Conservation (phyloP, 768 basidiomycete species). For the Clitopilus passeckerianus region DNA sequence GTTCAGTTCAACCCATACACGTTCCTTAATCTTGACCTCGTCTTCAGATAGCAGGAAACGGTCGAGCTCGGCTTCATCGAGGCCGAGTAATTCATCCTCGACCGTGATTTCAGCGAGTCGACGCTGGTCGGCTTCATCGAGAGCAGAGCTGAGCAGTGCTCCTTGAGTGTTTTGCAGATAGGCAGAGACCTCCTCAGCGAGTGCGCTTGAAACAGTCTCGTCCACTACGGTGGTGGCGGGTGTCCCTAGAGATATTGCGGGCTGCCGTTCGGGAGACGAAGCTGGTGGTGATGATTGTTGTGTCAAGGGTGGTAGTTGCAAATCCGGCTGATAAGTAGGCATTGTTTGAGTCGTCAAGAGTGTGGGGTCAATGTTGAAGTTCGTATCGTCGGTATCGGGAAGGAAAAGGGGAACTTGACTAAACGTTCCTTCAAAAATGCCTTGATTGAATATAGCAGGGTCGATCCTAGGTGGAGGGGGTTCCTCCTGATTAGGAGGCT, state of each 20-base stretch:
- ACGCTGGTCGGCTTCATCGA: constrained; percentile 64
- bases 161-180: constrained; percentile 63
- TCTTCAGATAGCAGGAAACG: constrained; percentile 71
- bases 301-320: constrained; percentile 1
- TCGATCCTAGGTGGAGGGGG: constrained; percentile 37
- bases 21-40: constrained; percentile 82
- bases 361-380: constrained; percentile 52
- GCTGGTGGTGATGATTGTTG: constrained; percentile 9
- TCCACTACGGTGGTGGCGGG: constrained; percentile 37
- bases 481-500: neutral
- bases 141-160: constrained; percentile 49
- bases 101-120: constrained; percentile 49
- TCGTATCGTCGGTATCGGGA: constrained; percentile 36
- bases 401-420: constrained; percentile 36
- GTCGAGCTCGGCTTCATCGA: constrained; percentile 92
- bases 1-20: constrained; percentile 93
- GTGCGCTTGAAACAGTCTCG: constrained; percentile 52
- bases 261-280: constrained; percentile 16
- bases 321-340: neutral
- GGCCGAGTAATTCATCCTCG: constrained; percentile 61
- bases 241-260: neutral
- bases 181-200: constrained; percentile 66
- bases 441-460: constrained; percentile 54
- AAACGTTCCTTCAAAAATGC: constrained; percentile 59
- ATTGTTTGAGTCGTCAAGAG: constrained; percentile 24